Percentiles rank a stretch among this genome's conserved stretches.
These are phyloP conservation scores for Daldinia grandis DNA, from an alignment of 495 filamentous ascomycete genomes.

Conservation along the genomic window DNA sequence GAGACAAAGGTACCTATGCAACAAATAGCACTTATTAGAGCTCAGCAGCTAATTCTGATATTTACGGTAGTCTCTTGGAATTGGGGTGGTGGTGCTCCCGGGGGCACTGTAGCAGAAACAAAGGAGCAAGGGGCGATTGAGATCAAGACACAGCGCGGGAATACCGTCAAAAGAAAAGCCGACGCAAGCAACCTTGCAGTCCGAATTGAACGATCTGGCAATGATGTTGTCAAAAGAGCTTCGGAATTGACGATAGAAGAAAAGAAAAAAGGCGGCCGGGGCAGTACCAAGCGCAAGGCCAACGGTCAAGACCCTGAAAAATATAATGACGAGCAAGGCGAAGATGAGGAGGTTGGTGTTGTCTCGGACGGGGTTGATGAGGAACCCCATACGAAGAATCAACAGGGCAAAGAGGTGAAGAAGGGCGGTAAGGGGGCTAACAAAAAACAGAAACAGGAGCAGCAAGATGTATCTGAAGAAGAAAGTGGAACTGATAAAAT, in stretches of 20 bases:
- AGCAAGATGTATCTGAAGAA: constrained; percentile 32
- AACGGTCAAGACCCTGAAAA: constrained; percentile 16
- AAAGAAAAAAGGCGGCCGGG: constrained; percentile 44
- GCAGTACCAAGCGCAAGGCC: constrained; percentile 38
- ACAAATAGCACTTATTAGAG: neutral
- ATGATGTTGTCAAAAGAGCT: constrained; percentile 70
- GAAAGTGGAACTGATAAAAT: neutral
- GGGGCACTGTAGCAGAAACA: constrained; percentile 66
- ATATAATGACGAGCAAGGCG: constrained; percentile 14
- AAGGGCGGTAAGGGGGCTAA: constrained; percentile 45
- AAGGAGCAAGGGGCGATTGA: constrained; percentile 64
- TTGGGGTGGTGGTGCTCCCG: constrained; percentile 61
- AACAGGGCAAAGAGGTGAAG: constrained; percentile 50
- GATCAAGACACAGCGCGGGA: constrained; percentile 67
- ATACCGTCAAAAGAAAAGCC: constrained; percentile 68
- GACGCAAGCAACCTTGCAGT: constrained; percentile 66
- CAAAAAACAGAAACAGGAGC: constrained; percentile 41
- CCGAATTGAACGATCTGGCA: constrained; percentile 62
- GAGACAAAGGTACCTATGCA: constrained; percentile 41
- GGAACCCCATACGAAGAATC: constrained; percentile 48
- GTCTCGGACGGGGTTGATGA: constrained; percentile 44
- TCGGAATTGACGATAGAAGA: constrained; percentile 61
- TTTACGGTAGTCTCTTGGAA: constrained; percentile 63
- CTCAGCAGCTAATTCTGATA: neutral
- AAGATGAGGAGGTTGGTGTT: constrained; percentile 42